Evolutionary conservation across 352 stramenopile species (phyloP).

Genomic region (Phytophthora palmivora): DNA sequence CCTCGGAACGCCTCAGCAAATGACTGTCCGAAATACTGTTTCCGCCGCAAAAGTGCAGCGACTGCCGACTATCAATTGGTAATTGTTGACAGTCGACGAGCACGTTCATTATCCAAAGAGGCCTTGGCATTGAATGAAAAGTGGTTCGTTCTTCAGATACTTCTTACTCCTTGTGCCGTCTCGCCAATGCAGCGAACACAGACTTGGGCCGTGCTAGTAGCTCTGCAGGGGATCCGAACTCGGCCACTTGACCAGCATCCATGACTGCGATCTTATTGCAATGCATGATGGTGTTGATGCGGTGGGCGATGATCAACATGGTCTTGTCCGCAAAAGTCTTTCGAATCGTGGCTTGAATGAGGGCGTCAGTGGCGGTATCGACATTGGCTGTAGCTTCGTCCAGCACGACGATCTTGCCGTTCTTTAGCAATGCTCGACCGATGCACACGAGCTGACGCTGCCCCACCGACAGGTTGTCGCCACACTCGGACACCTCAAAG

Average conservation of each 20-base stretch:
- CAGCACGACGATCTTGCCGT: constrained; percentile 91
- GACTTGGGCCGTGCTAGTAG: constrained; percentile 54
- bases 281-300: constrained; percentile 86
- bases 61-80: no score
- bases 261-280: constrained; percentile 33
- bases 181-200: constrained; percentile 43
- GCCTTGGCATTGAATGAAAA: no score
- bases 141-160: no score
- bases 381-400: constrained; percentile 95
- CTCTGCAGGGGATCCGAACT: constrained; percentile 78
- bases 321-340: constrained; percentile 86
- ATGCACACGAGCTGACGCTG: constrained; percentile 96
- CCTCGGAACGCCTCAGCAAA: no score
- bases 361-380: constrained; percentile 82
- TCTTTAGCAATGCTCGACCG: constrained; percentile 89
- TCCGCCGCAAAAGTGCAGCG: no score
- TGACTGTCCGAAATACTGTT: no score
- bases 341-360: constrained; percentile 83
- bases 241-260: constrained; percentile 77
- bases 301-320: constrained; percentile 95
- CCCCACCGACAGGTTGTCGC: constrained; percentile 94
- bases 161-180: constrained; percentile 19
- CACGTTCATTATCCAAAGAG: no score
- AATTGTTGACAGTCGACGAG: no score
- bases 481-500: constrained; percentile 76